These are phyloP conservation scores for Geotrichum carabidarum DNA, from an alignment of 1,139 yeast genomes.

Conservation along the genomic window DNA sequence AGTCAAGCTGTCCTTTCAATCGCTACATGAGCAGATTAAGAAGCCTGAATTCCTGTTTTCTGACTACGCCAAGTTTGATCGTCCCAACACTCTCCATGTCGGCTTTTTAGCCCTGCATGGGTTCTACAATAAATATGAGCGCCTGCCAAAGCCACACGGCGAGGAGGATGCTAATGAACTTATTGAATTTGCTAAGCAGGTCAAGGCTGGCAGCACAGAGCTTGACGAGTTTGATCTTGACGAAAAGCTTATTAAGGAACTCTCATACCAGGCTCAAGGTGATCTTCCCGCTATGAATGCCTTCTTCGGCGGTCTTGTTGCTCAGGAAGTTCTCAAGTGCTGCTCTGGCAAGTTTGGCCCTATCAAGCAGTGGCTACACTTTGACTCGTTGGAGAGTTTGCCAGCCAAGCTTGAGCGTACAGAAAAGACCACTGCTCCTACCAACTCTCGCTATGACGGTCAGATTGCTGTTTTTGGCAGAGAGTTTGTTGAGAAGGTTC, in stretches of 20 bases:
- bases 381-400: conserved; percentile 87
- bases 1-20: conserved; percentile 52
- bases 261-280: conserved; percentile 83
- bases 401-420: conserved; percentile 60
- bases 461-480: conserved; percentile 93
- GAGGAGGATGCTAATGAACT: conserved; percentile 70
- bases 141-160: conserved; percentile 75
- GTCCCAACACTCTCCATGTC: conserved; percentile 82
- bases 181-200: conserved; percentile 48
- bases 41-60: conserved; percentile 77
- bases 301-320: conserved; percentile 88
- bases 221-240: conserved; percentile 56
- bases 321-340: conserved; percentile 94
- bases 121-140: conserved; percentile 58
- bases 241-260: conserved; percentile 60
- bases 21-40: conserved; percentile 57
- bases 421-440: conserved; percentile 68
- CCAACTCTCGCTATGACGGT: conserved; percentile 78
- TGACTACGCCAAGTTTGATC: conserved; percentile 90
- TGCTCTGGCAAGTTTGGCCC: conserved; percentile 93
- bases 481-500: conserved; percentile 63
- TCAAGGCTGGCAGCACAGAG: conserved; percentile 32
- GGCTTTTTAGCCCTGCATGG: conserved; percentile 87
- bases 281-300: conserved; percentile 89
- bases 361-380: conserved; percentile 82